Evolutionary conservation across 2,329 filamentous ascomycete species (phyloP), one percentile per base, ranked within the genome.

Genomic region (Cladosporium colombiae): DNA sequence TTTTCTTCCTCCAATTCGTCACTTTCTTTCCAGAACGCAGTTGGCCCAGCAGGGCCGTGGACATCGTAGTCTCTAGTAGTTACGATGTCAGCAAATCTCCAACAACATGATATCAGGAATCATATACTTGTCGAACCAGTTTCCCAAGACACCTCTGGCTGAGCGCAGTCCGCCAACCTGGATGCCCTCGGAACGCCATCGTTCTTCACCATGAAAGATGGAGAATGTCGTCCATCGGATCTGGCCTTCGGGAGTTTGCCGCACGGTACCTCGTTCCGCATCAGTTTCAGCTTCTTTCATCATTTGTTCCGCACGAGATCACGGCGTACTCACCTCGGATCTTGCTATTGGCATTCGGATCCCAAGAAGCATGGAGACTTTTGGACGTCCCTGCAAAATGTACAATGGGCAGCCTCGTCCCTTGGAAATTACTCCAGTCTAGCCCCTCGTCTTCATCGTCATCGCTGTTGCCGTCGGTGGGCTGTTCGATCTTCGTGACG

Each of bases 131-230:
- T 92, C 90, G 72, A 92, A 93, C 91, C 91, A 94, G 61, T 87
- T 89, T 0, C 91, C 91, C 1, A 92, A 73, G 0, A 92, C 86
- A 1, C 90, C 90, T 8, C 90, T 83, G 7, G 84, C 86, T 6
- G 88, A 89, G 58, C 81, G 78, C 1, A 87, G 71, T 0, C 91
- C 91, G 13, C 91, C 91, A 5, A 93, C 77, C 76, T 94, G 91
- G 6, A 93, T 81, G 10, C 89, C 86, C 78, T 94, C 91, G 72
- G 88, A 90, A n/a, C 86, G 84, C 91, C 91, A 93, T 25, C 89
- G 81, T 72, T 90, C 87, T 69, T 91, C 83, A 57, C 89, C 82
- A 67, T 82, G 78, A 69, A 86, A 86, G 14, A 92, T 82, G 1
- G 87, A 90, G 62, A 86, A 86, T 0, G 86, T 89, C 1, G 88